phyloP scores from a whole-genome alignment of 2,329 filamentous ascomycete genomes.

The Zymoseptoria passerinii region DNA sequence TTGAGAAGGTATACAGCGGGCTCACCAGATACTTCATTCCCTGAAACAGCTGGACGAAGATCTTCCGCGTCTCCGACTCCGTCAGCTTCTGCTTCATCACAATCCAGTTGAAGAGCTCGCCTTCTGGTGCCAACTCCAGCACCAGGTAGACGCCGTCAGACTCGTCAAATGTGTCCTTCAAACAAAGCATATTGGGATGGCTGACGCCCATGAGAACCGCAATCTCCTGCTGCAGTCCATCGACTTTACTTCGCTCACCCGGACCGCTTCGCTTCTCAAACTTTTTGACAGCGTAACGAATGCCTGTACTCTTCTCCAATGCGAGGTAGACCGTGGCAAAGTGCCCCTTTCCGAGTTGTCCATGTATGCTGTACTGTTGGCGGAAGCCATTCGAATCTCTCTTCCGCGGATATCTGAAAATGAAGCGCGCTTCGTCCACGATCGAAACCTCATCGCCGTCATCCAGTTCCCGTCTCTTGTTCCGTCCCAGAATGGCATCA shows the following conservation, averaged over 20 bases:
- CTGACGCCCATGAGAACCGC: conserved; percentile 95
- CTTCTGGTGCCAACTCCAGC: conserved; percentile 80
- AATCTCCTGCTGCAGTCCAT: conserved; percentile 89
- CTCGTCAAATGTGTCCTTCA: conserved; percentile 94
- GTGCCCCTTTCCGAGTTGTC: conserved; percentile 87
- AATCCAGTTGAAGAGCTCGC: conserved; percentile 93
- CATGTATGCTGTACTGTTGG: conserved; percentile 75
- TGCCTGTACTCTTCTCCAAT: conserved; percentile 73
- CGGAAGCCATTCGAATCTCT: conserved; percentile 68
- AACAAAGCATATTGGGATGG: conserved; percentile 82
- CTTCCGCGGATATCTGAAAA: conserved; percentile 80
- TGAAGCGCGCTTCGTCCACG: conserved; percentile 73
- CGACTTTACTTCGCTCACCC: conserved; percentile 74
- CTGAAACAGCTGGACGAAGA: conserved; percentile 87
- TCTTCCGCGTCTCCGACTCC: conserved; percentile 73
- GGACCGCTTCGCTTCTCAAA: conserved; percentile 80
- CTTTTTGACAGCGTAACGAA: conserved; percentile 84
- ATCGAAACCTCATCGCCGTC: conserved; percentile 89
- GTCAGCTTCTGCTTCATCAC: conserved; percentile 81
- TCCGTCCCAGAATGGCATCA: conserved; percentile 80
- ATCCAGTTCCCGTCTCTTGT: conserved; percentile 78
- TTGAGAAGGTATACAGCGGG: conserved; percentile 19
- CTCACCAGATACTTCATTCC: conserved; percentile 90
- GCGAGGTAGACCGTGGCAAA: conserved; percentile 92
- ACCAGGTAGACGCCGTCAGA: conserved; percentile 83